Conservation (phyloP, 2,329 filamentous ascomycete genomes). For the Mycosphaerella arachidis region DNA sequence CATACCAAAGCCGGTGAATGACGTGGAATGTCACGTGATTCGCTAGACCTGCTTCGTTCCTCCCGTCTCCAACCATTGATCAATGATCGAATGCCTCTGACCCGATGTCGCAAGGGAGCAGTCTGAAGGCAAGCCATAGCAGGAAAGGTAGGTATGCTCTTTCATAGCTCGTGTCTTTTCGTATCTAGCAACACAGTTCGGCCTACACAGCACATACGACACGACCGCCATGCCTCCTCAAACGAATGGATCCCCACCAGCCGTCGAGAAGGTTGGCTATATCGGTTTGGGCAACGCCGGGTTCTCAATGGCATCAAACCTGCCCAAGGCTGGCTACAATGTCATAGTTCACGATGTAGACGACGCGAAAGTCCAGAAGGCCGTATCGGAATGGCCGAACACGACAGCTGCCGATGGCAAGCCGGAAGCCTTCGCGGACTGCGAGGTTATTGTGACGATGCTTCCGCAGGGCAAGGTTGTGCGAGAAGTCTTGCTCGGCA, state of each 20-base stretch:
- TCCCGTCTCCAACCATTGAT: not conserved
- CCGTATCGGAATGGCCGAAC: slow-evolving; percentile 27
- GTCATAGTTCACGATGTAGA: slow-evolving; percentile 33
- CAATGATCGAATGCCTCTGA: slow-evolving; percentile 8
- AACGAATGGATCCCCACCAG: slow-evolving; percentile 13
- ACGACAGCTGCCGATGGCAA: slow-evolving; percentile 27
- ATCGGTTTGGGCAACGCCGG: slow-evolving; percentile 36
- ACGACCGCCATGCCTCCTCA: slow-evolving; percentile 11
- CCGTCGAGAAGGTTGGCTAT: slow-evolving; percentile 31
- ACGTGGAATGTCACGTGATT: not conserved
- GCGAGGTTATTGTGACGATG: slow-evolving; percentile 36
- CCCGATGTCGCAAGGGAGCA: slow-evolving; percentile 6
- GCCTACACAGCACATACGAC: not conserved
- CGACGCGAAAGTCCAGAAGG: slow-evolving; percentile 20
- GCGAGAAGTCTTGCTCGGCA: slow-evolving; percentile 30
- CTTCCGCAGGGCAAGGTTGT: slow-evolving; percentile 36
- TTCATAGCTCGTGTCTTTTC: not conserved
- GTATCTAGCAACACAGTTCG: not conserved
- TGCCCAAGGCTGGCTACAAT: slow-evolving; percentile 32
- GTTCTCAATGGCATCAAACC: slow-evolving; percentile 33
- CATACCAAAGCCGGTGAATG: not conserved
- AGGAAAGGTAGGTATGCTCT: slow-evolving; percentile 1
- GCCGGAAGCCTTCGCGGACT: slow-evolving; percentile 29
- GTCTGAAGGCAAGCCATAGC: not conserved
- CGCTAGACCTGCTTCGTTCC: not conserved